Evolutionary conservation across 2,329 filamentous ascomycete genomes (phyloP).

Genomic region (Venturiaceae sp.): DNA sequence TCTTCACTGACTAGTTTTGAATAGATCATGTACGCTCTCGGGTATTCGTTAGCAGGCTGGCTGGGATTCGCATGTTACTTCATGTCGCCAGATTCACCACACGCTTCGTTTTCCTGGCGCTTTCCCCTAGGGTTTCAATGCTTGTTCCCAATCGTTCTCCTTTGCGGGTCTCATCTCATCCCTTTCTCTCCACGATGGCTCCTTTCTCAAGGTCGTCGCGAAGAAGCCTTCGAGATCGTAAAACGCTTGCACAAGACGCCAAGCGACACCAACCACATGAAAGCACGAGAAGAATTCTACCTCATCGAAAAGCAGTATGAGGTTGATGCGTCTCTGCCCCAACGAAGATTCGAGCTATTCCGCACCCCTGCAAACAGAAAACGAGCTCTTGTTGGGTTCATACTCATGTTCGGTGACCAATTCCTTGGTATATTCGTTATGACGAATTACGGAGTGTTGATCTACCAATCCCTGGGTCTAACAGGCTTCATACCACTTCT

Average conservation of each 20-base stretch:
- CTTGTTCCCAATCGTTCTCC: conserved; percentile 29
- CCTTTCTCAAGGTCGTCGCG: conserved; percentile 33
- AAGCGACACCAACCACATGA: conserved; percentile 26
- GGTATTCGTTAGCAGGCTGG: conserved; percentile 19
- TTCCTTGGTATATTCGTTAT: conserved; percentile 18
- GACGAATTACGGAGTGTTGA: conserved; percentile 14
- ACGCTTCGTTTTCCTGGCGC: conserved; percentile 30
- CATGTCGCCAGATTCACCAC: conserved; percentile 10
- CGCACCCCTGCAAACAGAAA: conserved; percentile 29
- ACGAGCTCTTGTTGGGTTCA: conserved; percentile 28
- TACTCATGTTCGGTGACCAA: conserved; percentile 31
- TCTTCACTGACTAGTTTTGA: neutral
- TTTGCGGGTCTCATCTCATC: conserved; percentile 31
- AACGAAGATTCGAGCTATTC: conserved; percentile 28
- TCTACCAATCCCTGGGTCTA: conserved; percentile 16
- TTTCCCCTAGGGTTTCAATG: conserved; percentile 34
- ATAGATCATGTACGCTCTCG: conserved; percentile 18
- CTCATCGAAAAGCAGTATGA: conserved; percentile 35
- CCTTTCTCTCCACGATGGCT: conserved; percentile 41
- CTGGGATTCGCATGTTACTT: conserved; percentile 18
- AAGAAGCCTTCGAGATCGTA: conserved; percentile 36
- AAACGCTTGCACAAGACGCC: conserved; percentile 32
- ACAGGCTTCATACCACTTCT: conserved; percentile 14
- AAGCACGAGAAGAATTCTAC: conserved; percentile 31
- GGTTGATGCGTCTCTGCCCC: conserved; percentile 22